These are phyloP conservation scores for Colletotrichum chlorophyti DNA, from an alignment of 2,329 filamentous ascomycete species.

Conservation along the genomic window DNA sequence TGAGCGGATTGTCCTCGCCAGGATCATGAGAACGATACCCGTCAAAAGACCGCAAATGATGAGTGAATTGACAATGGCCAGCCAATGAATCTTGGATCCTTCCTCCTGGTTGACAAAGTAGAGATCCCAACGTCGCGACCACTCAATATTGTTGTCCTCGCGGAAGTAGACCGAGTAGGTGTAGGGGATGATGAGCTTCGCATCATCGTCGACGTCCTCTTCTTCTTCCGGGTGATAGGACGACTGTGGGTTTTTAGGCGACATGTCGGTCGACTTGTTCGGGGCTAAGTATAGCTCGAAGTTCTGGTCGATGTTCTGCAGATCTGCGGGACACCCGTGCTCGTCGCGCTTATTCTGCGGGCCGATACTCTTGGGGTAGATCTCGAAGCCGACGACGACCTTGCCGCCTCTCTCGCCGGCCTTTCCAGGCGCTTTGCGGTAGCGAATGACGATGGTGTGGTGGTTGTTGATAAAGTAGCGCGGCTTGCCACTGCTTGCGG, in stretches of 20 bases:
- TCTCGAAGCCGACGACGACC: slow-evolving; percentile 87
- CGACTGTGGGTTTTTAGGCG: slow-evolving; percentile 59
- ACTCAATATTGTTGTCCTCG: slow-evolving; percentile 81
- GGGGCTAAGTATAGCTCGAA: slow-evolving; percentile 74
- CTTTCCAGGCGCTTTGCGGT: slow-evolving; percentile 72
- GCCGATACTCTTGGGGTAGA: slow-evolving; percentile 85
- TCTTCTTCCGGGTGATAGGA: slow-evolving; percentile 65
- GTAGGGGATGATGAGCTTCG: slow-evolving; percentile 77
- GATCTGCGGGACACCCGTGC: slow-evolving; percentile 71
- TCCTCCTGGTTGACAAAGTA: slow-evolving; percentile 91
- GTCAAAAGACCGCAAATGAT: slow-evolving; percentile 83
- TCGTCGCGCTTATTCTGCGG: slow-evolving; percentile 63
- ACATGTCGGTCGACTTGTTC: slow-evolving; percentile 60
- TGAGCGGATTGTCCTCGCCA: slow-evolving; percentile 77
- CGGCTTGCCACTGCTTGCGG: slow-evolving; percentile 63
- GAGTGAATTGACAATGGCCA: slow-evolving; percentile 86
- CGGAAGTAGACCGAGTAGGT: slow-evolving; percentile 92
- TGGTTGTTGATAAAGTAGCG: slow-evolving; percentile 87
- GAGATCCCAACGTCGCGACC: slow-evolving; percentile 85
- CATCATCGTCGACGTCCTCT: slow-evolving; percentile 66
- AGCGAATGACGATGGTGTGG: slow-evolving; percentile 82
- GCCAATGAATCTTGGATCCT: slow-evolving; percentile 82
- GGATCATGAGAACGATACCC: slow-evolving; percentile 80
- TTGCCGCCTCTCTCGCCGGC: slow-evolving; percentile 75
- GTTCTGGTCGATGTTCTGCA: slow-evolving; percentile 67